Evolutionary conservation across 2,329 filamentous ascomycete species (phyloP), one percentile per base, ranked within the genome.

Genomic region (Colletotrichum ledebouriae): DNA sequence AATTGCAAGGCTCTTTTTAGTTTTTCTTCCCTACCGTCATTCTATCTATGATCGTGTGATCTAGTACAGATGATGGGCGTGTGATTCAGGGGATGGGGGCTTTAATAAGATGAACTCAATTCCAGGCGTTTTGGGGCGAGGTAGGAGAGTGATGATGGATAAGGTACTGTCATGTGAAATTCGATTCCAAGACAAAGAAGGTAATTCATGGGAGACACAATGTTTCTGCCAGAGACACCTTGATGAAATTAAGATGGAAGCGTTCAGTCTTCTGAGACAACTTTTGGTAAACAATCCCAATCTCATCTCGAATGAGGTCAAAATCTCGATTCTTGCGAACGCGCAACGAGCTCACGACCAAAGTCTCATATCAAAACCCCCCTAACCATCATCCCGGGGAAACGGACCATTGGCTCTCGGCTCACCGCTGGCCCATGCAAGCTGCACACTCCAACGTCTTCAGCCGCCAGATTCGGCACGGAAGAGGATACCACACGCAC

Each of bases 31-130:
- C 37, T 9, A 39, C 9, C 13, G 50, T 41, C 42, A 33, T 52
- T 39, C 37, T 25, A 53, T 39, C 37, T 25, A 53, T 25, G 25
- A 47, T 9, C 7, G 42, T 6, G 15, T 15, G 17, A 46, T n/a
- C 12, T 44, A 10, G 42, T 42, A 34, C 4, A 4, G 15, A 17
- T 46, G 17, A 41, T 25, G 29, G 22, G 22, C 22, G 22, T 3
- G 22, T 22, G 22, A 22, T 22, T 41, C 7, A 20, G 9, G 25
- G 13, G 20, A 34, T 33, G 13, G 34, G 22, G 20, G 12, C 15
- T 17, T 11, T 13, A 22, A 56, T 63, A 50, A 53, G 63, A 67
- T 25, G 63, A 67, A 65, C 39, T 67, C 63, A 67, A 67, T 63
- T 63, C 49, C 13, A 29, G 29, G 29, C 9, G 6, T 17, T 17